Base-by-base conservation (phyloP, 2,329 filamentous ascomycete species). In the Aspergillus sergii region DNA sequence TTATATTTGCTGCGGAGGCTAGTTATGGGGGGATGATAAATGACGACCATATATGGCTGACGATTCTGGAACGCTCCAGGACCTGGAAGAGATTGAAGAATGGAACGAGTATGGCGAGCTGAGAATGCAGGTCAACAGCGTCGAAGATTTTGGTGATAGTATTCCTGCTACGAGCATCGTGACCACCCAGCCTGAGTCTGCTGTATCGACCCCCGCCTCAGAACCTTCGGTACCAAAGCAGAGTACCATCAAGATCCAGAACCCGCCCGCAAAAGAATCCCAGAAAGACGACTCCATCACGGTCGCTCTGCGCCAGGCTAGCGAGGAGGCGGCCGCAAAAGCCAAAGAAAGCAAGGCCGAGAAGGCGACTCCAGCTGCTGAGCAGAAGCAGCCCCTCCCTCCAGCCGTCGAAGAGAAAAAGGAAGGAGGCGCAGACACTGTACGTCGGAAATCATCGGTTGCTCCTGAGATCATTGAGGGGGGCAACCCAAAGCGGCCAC, bases 81-180 rank as follows among this genome's bases (percentile, higher is more conserved):
- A 97, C 76, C 85, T 97, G 57, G 91, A 94, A 67, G 90, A 98
- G 79, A 88, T 98, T 67, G 95, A 99, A 80, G 95, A 99, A 76
- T 98, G 94, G 95, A 99, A 99, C 82, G 95, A 99, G 78, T 97
- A 96, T 79, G 93, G 93, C 79, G 94, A 98, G 80, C 86, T 99
- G 65, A 93, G 93, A 78, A 88, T 94, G 79, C 91, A 94, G 72
- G 88, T 98, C 71, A 84, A 83, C 50, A 79, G 72, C 60, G 72
- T 76, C 54, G 64, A 72, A 72, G 76, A 78, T 59, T 65, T 78
- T 32, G 45, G 45, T 32, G 71, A 75, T 55, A 70, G 71, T 36
- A 71, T 76, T 60, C 69, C 72, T 16, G 72, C 69, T 66, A 75
- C 69, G 63, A 76, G 71, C 65, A 66, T 67, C 60, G 64, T 70